phyloP scores from a whole-genome alignment of 2,329 filamentous ascomycete genomes.

The Fusarium haematococcum region DNA sequence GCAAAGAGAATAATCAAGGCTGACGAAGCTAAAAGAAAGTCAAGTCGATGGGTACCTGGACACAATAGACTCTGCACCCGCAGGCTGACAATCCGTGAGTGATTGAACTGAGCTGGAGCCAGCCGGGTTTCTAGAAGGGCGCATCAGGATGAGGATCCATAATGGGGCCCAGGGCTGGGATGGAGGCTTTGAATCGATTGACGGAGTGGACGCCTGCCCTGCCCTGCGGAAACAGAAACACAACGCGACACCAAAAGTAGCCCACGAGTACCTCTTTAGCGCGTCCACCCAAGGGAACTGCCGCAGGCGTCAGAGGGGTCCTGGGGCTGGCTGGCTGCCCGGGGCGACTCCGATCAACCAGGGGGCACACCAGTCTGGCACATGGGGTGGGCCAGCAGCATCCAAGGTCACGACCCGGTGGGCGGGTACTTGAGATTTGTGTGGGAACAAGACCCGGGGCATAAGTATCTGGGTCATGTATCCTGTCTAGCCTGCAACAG shows the following conservation, averaged over 20 bases:
- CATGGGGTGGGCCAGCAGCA: not conserved
- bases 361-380: not conserved
- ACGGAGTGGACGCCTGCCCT: not conserved
- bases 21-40: not conserved
- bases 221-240: conserved; percentile 3
- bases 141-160: conserved; percentile 4
- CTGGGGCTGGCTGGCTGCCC: conserved; percentile 10
- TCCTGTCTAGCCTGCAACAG: conserved; percentile 15
- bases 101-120: conserved; percentile 1
- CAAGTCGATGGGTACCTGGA: conserved; percentile 2
- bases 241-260: conserved; percentile 10
- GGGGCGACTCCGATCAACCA: not conserved
- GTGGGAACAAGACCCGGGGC: conserved; percentile 19
- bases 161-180: not conserved
- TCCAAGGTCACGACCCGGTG: conserved; percentile 3
- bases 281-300: conserved; percentile 23
- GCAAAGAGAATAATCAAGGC: conserved; percentile 7
- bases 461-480: conserved; percentile 16
- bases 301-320: conserved; percentile 33
- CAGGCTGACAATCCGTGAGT: conserved; percentile 7
- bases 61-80: conserved; percentile 4
- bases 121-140: conserved; percentile 35
- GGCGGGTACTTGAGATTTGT: conserved; percentile 21
- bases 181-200: conserved; percentile 18
- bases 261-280: conserved; percentile 27